Evolutionary conservation across 495 filamentous ascomycete genomes (phyloP), one percentile per base, ranked within the genome.

Genomic region (Thermochaetoides thermophila): DNA sequence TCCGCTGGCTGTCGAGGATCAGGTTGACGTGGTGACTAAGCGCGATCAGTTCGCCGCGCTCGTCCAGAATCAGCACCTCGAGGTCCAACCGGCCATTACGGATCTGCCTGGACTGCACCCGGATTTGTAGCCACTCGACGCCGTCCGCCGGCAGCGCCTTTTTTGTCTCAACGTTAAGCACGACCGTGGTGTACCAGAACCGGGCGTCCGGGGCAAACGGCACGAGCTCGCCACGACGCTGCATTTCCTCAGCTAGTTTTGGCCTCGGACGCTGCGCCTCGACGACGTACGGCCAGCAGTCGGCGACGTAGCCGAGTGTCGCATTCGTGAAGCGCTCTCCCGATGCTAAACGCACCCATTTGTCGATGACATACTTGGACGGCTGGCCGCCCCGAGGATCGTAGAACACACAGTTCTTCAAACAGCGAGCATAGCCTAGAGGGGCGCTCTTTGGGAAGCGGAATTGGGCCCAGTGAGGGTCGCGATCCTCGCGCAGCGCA

Each of bases 181-280:
- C 61, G 11, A 89, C 54, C 3, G 81, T 91, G 0, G 81, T 82
- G 56, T 85, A 87, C 84, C 84, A 87, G 44, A 60, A 67, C 20
- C 29, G 22, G 0, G 26, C 26, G 18, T 38, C 34, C 2, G 26
- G 27, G 11, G 21, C 16, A 15, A 46, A 51, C 5, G 39, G 31
- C n/a, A 32, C 17, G 26, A 7, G 15, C 31, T 39, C 37, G 18
- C 30, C 37, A 18, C 29, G 36, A 2, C 18, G 17, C 11, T 7
- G 10, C 11, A 18, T 29, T 0, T 32, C 34, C 12, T 17, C 33
- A 25, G 29, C 37, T 17, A 40, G 27, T 15, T 25, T 11, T 10
- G 17, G 26, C 8, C 32, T 10, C 5, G 50, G 48, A 5, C 48
- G 34, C 18, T 47, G 42, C 12, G 38, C 35, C 29, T 54, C 48